These are phyloP conservation scores for Fomitiporia mediterranea DNA, from an alignment of 1,284 basidiomycete species.

Conservation along the genomic window DNA sequence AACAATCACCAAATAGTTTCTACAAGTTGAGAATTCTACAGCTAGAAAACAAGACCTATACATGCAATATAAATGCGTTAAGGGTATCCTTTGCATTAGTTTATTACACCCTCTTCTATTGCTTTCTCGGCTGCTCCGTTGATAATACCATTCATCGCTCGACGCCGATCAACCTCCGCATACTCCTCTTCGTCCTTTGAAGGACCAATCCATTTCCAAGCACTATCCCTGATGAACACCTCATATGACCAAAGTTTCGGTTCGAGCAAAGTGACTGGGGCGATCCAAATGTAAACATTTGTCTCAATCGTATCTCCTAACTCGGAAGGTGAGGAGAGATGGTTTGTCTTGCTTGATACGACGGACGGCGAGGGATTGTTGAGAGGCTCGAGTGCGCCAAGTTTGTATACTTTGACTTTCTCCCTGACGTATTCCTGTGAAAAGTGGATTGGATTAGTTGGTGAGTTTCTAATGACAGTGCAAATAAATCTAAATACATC, in stretches of 20 bases:
- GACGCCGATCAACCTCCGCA: conserved; percentile 40
- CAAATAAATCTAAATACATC: conserved; percentile 37
- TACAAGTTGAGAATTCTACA: too few relatives aligned
- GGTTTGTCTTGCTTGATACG: conserved; percentile 38
- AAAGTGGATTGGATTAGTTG: neutral
- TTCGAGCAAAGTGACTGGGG: conserved; percentile 41
- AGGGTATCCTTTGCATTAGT: neutral
- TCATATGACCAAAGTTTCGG: conserved; percentile 72
- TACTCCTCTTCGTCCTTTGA: conserved; percentile 36
- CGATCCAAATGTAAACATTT: conserved; percentile 72
- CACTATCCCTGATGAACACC: conserved; percentile 62
- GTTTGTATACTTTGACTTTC: conserved; percentile 49
- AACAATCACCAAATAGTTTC: too few relatives aligned
- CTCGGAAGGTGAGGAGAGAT: conserved; percentile 35
- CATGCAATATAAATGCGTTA: too few relatives aligned
- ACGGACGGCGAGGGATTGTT: conserved; percentile 32
- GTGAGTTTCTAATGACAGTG: neutral
- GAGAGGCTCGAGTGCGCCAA: conserved; percentile 39
- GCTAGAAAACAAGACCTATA: too few relatives aligned
- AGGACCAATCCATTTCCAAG: conserved; percentile 66
- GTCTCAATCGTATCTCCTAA: conserved; percentile 39
- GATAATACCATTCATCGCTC: conserved; percentile 29
- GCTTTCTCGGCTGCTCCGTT: neutral
- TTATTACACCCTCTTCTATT: neutral
- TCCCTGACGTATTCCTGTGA: conserved; percentile 67